Percentiles rank a stretch among this genome's conserved stretches.
phyloP scores from a whole-genome alignment of 768 basidiomycete species.

The Favolaschia claudopus region DNA sequence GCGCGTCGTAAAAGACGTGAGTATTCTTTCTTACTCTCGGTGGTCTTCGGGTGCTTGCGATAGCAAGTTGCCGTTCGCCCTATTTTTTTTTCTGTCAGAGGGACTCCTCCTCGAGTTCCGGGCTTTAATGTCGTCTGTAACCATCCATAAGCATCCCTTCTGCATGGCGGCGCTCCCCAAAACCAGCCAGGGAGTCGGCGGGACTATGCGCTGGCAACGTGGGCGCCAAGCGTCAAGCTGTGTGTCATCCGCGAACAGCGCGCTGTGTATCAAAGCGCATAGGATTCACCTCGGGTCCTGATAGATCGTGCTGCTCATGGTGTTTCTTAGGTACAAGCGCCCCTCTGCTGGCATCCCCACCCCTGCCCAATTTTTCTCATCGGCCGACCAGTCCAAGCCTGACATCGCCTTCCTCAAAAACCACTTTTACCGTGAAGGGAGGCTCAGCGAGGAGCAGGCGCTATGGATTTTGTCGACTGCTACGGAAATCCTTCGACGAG shows the following conservation, averaged over 20 bases:
- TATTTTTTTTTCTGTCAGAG: neutral
- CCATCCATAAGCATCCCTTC: too few relatives aligned
- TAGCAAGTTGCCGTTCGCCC: constrained; percentile 18
- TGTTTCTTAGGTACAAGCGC: constrained; percentile 86
- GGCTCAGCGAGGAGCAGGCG: constrained; percentile 94
- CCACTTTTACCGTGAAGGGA: constrained; percentile 97
- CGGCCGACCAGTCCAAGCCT: constrained; percentile 85
- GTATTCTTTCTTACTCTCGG: constrained; percentile 32
- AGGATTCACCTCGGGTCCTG: too few relatives aligned
- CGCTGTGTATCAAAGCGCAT: neutral
- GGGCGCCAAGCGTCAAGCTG: too few relatives aligned
- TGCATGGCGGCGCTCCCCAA: too few relatives aligned
- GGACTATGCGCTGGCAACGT: too few relatives aligned
- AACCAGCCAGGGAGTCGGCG: too few relatives aligned
- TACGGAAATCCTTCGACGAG: constrained; percentile 81
- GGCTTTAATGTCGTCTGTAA: too few relatives aligned
- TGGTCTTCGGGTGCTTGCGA: neutral
- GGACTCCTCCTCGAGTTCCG: neutral
- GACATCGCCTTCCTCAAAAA: constrained; percentile 98
- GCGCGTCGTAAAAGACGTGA: constrained; percentile 94
- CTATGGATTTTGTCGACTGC: constrained; percentile 90
- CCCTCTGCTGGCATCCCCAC: constrained; percentile 93
- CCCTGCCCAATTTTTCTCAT: constrained; percentile 91
- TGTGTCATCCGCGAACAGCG: neutral
- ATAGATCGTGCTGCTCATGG: too few relatives aligned